Conservation (phyloP, 75 land plant genomes). For the Cunninghamia lanceolata region DNA sequence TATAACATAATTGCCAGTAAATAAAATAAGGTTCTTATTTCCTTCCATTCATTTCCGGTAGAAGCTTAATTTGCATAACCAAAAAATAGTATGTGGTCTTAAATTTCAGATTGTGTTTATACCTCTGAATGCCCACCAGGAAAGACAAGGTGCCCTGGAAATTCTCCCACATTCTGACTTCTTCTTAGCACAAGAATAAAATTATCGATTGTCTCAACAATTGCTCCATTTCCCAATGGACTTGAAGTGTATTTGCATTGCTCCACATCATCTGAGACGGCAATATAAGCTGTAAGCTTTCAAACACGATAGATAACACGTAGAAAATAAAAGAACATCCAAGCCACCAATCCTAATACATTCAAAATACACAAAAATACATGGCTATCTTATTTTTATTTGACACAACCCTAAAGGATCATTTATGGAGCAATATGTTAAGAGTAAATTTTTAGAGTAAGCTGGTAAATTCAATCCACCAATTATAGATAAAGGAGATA, state of each 20-base stretch:
- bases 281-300: slow-evolving; percentile 9
- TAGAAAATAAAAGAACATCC: slow-evolving; percentile 3
- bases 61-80: background rate
- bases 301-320: background rate
- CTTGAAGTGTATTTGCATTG: slow-evolving; percentile 78
- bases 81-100: background rate
- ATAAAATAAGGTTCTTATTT: background rate
- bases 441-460: background rate
- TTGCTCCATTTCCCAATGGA: slow-evolving; percentile 96
- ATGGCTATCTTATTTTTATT: background rate
- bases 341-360: background rate
- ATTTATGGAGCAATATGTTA: background rate
- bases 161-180: slow-evolving; percentile 93
- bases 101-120: background rate
- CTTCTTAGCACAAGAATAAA: slow-evolving; percentile 67
- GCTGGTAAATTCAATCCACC: background rate
- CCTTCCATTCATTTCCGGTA: background rate
- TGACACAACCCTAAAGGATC: background rate
- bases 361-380: background rate
- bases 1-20: background rate
- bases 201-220: slow-evolving; percentile 79
- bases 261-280: slow-evolving; percentile 54
- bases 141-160: slow-evolving; percentile 90
- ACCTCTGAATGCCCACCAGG: slow-evolving; percentile 99
- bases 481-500: background rate